A percentile compares a stretch with the other conserved stretches of the same genome.
Conservation (phyloP, 495 filamentous ascomycete species). For the Amorphotheca resinae region DNA sequence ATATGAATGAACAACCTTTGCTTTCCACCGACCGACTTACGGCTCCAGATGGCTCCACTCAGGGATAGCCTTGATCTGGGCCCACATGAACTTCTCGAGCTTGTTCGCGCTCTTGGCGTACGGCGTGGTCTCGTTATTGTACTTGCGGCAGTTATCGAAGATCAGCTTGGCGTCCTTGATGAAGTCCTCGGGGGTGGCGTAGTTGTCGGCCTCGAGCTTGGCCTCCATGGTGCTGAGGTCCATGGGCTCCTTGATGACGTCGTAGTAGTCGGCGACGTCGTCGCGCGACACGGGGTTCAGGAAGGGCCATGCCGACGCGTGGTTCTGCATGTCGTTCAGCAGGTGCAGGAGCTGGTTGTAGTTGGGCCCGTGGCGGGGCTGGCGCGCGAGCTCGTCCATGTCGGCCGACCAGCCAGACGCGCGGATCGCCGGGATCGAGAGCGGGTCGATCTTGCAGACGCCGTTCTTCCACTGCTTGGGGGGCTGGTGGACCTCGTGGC, state of each 20-base stretch:
- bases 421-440: slow-evolving; percentile 71
- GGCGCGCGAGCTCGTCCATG: slow-evolving; percentile 93
- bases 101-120: slow-evolving; percentile 95
- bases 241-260: slow-evolving; percentile 97
- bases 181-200: slow-evolving; percentile 85
- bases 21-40: not conserved
- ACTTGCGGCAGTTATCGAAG: slow-evolving; percentile 88
- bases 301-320: slow-evolving; percentile 86
- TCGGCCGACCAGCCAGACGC: slow-evolving; percentile 89
- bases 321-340: slow-evolving; percentile 91
- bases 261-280: slow-evolving; percentile 94
- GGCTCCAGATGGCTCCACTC: slow-evolving; percentile 67
- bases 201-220: slow-evolving; percentile 88
- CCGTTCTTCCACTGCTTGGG: slow-evolving; percentile 77
- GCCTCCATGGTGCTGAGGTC: slow-evolving; percentile 92
- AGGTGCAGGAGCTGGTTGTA: slow-evolving; percentile 88
- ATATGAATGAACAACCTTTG: not conserved
- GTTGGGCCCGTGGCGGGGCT: slow-evolving; percentile 94
- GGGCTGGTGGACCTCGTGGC: slow-evolving; percentile 74
- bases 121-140: slow-evolving; percentile 90
- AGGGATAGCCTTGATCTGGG: slow-evolving; percentile 80
- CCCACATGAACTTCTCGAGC: slow-evolving; percentile 94
- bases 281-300: slow-evolving; percentile 87
- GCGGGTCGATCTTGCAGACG: slow-evolving; percentile 59
- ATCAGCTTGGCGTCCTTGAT: slow-evolving; percentile 82